Evolutionary conservation across 306 rosid genomes (phyloP), one percentile per base, ranked within the genome.

Genomic region (Rosa persica): DNA sequence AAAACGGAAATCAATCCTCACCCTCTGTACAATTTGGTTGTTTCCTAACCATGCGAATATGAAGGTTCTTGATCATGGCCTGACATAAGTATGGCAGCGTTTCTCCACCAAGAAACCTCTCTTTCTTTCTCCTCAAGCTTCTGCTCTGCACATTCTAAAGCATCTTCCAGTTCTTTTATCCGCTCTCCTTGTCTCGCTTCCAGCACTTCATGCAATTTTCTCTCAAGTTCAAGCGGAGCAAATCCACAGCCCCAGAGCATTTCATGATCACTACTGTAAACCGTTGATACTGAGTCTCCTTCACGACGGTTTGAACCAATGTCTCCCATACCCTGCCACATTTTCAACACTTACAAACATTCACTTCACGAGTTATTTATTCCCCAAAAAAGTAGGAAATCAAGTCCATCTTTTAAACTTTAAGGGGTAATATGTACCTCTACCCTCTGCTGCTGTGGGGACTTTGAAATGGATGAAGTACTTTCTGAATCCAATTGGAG

Each of bases 61-160:
- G 89, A 81, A 61, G 86, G 87, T 81, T 83, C 88, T 72, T 90
- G 91, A 75, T 84, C 78, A 49, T 83, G 89, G 67, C 70, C 85
- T 11, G 91, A 90, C 67, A 86, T 49, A 34, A 80, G 84, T 52
- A 60, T 66, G 30, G 89, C 91, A 39, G 89, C 81, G 81, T 91
- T 93, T 83, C 88, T 90, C 97, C 97, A 93, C 94, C 97, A 89
- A 12, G 89, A 84, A 74, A 70, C 76, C 88, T 91, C 96, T 38
- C 42, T 64, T 76, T 89, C 99, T 67, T 91, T 95, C 79, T 95
- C 89, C 0, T 49, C 52, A 70, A 89, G 86, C 78, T 87, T 87
- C 76, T 69, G 86, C 22, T 76, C 82, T 40, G 93, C 75, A 67
- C 82, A 83, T 78, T 95, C 93, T 83, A 95, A 80, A 71, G 90